Evolutionary conservation across 1,139 yeast genomes (phyloP).

Genomic region (Zygoascus sp.): DNA sequence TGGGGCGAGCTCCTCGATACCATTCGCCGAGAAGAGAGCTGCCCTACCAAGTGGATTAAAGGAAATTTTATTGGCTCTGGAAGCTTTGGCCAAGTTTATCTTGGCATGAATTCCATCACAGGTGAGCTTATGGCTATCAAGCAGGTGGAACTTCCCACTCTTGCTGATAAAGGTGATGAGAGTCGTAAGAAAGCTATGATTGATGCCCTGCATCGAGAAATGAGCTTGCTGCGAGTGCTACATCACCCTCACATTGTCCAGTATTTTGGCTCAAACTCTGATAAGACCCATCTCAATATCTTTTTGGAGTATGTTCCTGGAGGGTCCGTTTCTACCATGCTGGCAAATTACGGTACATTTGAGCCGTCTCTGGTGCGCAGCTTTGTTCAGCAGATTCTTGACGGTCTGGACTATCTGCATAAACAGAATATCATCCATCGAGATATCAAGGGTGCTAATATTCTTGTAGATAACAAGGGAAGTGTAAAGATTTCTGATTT

Average conservation of each 20-base stretch:
- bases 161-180: conserved; percentile 34
- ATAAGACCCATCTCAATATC: conserved; percentile 63
- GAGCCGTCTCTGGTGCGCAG: conserved; percentile 84
- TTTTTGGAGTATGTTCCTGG: conserved; percentile 96
- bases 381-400: conserved; percentile 76
- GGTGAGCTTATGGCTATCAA: conserved; percentile 98
- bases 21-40: conserved; percentile 45
- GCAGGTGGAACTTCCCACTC: conserved; percentile 67
- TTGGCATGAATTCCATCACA: conserved; percentile 86
- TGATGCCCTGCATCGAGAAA: conserved; percentile 82
- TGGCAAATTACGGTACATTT: conserved; percentile 82
- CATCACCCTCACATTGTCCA: conserved; percentile 92
- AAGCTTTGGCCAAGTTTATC: conserved; percentile 86
- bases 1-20: conserved; percentile 36
- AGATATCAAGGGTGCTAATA: conserved; percentile 91
- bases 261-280: conserved; percentile 78
- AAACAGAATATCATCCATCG: conserved; percentile 81
- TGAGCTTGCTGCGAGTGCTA: conserved; percentile 68
- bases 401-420: conserved; percentile 78
- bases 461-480: conserved; percentile 83
- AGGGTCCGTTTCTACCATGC: conserved; percentile 87
- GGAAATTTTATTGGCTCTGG: conserved; percentile 95
- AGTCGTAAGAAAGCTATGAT: conserved; percentile 59
- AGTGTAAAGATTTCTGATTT: conserved; percentile 90
- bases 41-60: conserved; percentile 81